Percentiles rank a stretch among this genome's conserved stretches.
phyloP scores from a whole-genome alignment of 75 land plant species.

The Selaginella moellendorffii region DNA sequence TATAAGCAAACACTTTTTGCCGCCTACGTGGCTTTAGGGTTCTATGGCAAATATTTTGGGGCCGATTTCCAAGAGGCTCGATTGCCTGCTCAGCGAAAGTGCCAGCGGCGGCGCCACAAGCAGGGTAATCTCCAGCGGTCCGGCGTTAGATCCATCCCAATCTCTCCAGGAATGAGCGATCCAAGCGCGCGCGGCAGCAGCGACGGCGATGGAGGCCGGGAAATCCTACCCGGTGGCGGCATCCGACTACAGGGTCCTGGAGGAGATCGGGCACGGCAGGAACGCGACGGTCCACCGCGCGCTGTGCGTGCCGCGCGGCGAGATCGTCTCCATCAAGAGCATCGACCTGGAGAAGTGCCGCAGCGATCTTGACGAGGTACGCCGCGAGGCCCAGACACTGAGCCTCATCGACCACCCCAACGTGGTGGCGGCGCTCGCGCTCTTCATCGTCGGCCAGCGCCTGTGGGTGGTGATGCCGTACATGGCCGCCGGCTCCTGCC shows the following conservation, averaged over 20 bases:
- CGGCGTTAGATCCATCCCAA: too few species aligned
- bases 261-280: constrained; percentile 4
- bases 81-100: too few species aligned
- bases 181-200: too few species aligned
- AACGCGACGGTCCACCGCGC: not conserved
- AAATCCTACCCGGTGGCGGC: not conserved
- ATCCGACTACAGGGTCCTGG: not conserved
- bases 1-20: too few species aligned
- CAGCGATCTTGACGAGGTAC: not conserved
- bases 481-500: constrained; percentile 5
- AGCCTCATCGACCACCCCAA: constrained; percentile 4
- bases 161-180: too few species aligned
- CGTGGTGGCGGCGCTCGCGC: not conserved
- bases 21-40: too few species aligned
- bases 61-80: too few species aligned
- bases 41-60: too few species aligned
- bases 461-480: constrained; percentile 9
- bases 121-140: too few species aligned
- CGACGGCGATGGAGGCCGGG: too few species aligned
- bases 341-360: not conserved
- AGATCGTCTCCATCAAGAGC: constrained; percentile 4
- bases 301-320: not conserved
- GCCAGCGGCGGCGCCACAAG: too few species aligned
- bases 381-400: constrained; percentile 5
- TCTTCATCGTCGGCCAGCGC: not conserved